Conservation (phyloP, 345 rosid species). For the Combretum micranthum region DNA sequence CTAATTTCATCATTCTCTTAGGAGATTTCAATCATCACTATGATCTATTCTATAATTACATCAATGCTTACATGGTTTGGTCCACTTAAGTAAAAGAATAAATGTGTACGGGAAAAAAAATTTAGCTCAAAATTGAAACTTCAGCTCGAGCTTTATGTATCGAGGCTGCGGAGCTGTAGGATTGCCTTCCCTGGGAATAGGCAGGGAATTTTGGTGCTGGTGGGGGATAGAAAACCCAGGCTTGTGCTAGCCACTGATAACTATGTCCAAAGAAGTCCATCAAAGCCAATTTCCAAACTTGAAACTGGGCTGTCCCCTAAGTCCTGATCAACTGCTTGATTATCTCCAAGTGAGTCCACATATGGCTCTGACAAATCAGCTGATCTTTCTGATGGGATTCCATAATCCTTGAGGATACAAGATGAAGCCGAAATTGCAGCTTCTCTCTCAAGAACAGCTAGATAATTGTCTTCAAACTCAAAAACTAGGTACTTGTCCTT, state of each 20-base stretch:
- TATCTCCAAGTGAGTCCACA: conserved; percentile 42
- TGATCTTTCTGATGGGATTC: conserved; percentile 85
- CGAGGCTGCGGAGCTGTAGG: too few species aligned
- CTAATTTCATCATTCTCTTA: too few species aligned
- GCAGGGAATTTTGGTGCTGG: too few species aligned
- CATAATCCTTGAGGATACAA: conserved; percentile 71
- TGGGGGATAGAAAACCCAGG: too few species aligned
- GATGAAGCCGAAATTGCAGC: conserved; percentile 53
- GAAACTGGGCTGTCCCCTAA: conserved; percentile 54
- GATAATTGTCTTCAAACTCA: conserved; percentile 87
- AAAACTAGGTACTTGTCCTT: conserved; percentile 64
- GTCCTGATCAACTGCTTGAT: conserved; percentile 37
- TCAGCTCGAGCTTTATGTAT: too few species aligned
- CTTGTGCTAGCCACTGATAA: background rate
- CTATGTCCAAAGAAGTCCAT: conserved; percentile 68
- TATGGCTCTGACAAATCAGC: conserved; percentile 69
- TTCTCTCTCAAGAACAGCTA: conserved; percentile 80
- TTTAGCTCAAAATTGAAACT: too few species aligned
- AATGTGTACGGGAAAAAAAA: too few species aligned
- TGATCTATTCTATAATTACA: too few species aligned
- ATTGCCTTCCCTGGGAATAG: too few species aligned
- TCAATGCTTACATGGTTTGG: too few species aligned
- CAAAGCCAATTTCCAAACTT: conserved; percentile 65
- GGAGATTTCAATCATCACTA: too few species aligned
- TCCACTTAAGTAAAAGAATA: too few species aligned